Percentiles rank a stretch among this genome's conserved stretches.
These are phyloP conservation scores for Suillus paluster DNA, from an alignment of 768 basidiomycete species.

Conservation along the genomic window DNA sequence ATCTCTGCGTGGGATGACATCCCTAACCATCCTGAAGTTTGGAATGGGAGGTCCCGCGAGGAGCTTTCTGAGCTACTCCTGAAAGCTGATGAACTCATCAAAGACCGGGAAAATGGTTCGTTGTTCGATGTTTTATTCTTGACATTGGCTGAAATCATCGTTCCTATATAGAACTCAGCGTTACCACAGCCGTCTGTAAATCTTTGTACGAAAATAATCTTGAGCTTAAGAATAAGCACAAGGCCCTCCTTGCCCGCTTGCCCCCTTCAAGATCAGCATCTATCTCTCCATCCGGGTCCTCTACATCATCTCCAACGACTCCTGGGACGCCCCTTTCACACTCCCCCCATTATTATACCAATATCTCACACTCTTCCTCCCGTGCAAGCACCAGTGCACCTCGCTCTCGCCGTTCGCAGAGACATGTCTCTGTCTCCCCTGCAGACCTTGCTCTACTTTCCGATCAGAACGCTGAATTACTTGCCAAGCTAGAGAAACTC, in stretches of 20 bases:
- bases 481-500: slow-evolving; percentile 74
- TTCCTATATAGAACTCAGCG: slow-evolving; percentile 57
- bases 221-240: slow-evolving; percentile 70
- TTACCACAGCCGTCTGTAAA: slow-evolving; percentile 72
- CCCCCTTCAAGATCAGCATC: slow-evolving; percentile 50
- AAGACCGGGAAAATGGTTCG: slow-evolving; percentile 76
- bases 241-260: slow-evolving; percentile 68
- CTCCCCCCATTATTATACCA: slow-evolving; percentile 39
- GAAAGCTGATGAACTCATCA: slow-evolving; percentile 77
- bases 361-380: slow-evolving; percentile 29
- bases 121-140: slow-evolving; percentile 16
- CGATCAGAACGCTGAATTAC: slow-evolving; percentile 84
- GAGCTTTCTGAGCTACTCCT: slow-evolving; percentile 71
- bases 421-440: slow-evolving; percentile 65
- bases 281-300: slow-evolving; percentile 35
- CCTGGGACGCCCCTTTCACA: slow-evolving; percentile 32
- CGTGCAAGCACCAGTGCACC: slow-evolving; percentile 22
- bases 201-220: slow-evolving; percentile 71
- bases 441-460: slow-evolving; percentile 72
- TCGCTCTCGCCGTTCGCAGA: slow-evolving; percentile 29
- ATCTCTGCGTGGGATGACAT: slow-evolving; percentile 27
- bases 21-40: slow-evolving; percentile 40
- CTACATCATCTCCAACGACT: slow-evolving; percentile 27
- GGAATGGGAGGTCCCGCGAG: slow-evolving; percentile 73
- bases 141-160: slow-evolving; percentile 11